Base-by-base conservation (phyloP, 352 stramenopile genomes). In the Globisporangium iwayamae region DNA sequence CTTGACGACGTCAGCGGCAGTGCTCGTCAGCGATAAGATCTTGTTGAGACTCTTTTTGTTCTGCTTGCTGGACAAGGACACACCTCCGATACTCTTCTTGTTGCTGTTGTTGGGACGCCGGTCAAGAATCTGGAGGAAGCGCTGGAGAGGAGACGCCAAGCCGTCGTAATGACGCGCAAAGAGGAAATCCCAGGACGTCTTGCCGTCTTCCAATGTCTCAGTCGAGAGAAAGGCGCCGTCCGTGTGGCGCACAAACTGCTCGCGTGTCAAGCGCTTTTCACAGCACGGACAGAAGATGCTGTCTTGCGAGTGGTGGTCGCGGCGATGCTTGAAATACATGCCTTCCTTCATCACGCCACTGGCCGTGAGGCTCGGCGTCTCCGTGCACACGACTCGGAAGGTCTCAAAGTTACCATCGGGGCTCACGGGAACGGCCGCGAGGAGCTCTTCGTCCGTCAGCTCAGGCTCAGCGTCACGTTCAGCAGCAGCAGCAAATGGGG, bases 191-290 rank as follows among this genome's bases (percentile, higher is more conserved):
- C 39, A 51, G n/a, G 61, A 38, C 16, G n/a, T 36, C 5, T 46
- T 45, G 39, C 0, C 22, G 9, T 7, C 25, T 39, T 18, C 60
- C 50, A 1, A 11, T 34, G 6, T 47, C 25, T 3, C 14, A n/a
- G 2, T 8, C 41, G 18, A 3, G 39, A n/a, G 45, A 9, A 56
- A 62, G 28, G 5, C 10, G 32, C 32, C 16, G 45, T 61, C 61
- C 32, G 52, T 62, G 45, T 67, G 62, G 32, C 16, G 9, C 45
- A 67, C 62, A 56, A 67, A 67, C 16, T 52, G 41, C 20, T 61
- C 55, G 13, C 36, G 34, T 16, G 54, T 14, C 41, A 67, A 20
- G 32, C 20, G 20, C 38, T 67, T 67, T 3, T 22, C 38, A 34
- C 62, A 67, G 47, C 62, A 67, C 20, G 16, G 9, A 13, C 62